A percentile compares a stretch with the other conserved stretches of the same genome.
Conservation (phyloP, 345 rosid species). For the Dipteronia dyeriana region DNA sequence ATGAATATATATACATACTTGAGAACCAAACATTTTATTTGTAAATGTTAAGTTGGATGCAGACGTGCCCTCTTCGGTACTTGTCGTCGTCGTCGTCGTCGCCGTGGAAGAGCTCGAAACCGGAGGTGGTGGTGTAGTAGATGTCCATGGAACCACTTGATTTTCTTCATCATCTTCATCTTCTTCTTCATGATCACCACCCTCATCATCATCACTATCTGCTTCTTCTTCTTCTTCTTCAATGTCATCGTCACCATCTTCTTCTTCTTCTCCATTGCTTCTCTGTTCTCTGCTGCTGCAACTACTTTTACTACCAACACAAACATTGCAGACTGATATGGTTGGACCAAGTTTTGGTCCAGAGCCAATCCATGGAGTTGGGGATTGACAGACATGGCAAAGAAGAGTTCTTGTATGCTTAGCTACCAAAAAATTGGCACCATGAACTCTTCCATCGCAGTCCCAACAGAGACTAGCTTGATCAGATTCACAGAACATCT, state of each 20-base stretch:
- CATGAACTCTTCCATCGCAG: conserved; percentile 56
- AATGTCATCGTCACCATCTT: not conserved
- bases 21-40: not conserved
- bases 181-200: not conserved
- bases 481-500: conserved; percentile 54
- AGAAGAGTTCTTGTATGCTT: conserved; percentile 55
- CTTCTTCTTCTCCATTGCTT: not conserved
- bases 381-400: conserved; percentile 47
- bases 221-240: not conserved
- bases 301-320: conserved; percentile 17
- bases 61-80: conserved; percentile 23
- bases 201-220: not conserved
- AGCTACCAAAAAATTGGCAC: conserved; percentile 62
- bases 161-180: conserved; percentile 40
- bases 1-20: conserved; percentile 5
- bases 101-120: conserved; percentile 26
- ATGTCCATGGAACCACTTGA: conserved; percentile 53
- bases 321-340: conserved; percentile 42
- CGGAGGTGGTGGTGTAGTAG: conserved; percentile 19
- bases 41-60: conserved; percentile 13
- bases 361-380: conserved; percentile 53
- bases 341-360: conserved; percentile 45
- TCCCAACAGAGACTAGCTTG: conserved; percentile 61
- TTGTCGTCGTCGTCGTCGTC: not conserved
- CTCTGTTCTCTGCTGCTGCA: conserved; percentile 5